Conservation (phyloP, 345 rosid genomes). For the Mercurialis annua region DNA sequence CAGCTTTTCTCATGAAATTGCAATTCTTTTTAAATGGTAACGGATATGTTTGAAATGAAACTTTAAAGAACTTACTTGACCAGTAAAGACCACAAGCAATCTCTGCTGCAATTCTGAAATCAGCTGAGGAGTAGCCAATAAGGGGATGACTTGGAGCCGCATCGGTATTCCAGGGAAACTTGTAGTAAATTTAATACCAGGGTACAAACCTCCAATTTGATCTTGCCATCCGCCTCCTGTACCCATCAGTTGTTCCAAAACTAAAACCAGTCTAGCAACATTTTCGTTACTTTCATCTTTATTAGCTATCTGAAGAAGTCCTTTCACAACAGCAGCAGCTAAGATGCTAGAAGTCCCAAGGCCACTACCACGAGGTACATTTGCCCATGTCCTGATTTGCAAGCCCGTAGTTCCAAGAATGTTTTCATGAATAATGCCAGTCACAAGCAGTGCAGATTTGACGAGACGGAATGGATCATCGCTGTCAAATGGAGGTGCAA, state of each 20-base stretch:
- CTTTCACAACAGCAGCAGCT: constrained; percentile 96
- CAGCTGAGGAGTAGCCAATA: constrained; percentile 61
- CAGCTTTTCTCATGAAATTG: neutral
- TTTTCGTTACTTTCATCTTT: constrained; percentile 83
- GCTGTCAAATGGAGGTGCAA: constrained; percentile 58
- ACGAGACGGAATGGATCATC: constrained; percentile 79
- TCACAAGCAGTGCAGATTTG: constrained; percentile 83
- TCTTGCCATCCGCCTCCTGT: constrained; percentile 99
- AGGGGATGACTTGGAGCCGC: constrained; percentile 81
- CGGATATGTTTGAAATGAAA: neutral
- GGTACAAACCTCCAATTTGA: constrained; percentile 90
- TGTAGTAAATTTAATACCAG: constrained; percentile 81
- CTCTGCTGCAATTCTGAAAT: constrained; percentile 67
- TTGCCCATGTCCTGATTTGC: constrained; percentile 81
- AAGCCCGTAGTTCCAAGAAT: constrained; percentile 47
- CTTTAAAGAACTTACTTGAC: constrained; percentile 59
- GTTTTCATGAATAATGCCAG: constrained; percentile 52
- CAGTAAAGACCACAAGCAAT: constrained; percentile 84
- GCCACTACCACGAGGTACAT: constrained; percentile 94
- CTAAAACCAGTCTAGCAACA: constrained; percentile 83
- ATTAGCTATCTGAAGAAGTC: constrained; percentile 63
- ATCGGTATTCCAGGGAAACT: constrained; percentile 92
- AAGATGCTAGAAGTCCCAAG: constrained; percentile 95
- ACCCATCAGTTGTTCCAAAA: constrained; percentile 95
- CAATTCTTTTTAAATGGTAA: neutral